These are phyloP conservation scores for Pelargonium cotyledonis DNA, from an alignment of 441 rosid genomes.

Conservation along the genomic window DNA sequence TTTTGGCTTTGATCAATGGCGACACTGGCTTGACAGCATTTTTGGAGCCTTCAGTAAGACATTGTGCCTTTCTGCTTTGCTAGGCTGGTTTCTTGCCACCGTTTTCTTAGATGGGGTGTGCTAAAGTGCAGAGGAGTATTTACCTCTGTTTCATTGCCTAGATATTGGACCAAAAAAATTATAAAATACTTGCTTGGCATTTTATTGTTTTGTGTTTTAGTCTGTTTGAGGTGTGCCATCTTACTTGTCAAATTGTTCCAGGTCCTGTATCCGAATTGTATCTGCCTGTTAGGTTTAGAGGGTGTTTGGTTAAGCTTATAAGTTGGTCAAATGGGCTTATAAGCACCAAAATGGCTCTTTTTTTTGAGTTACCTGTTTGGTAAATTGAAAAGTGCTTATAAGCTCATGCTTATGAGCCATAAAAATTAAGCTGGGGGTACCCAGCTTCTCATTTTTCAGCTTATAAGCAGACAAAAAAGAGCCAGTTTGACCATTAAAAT, in stretches of 20 bases:
- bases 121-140: background rate
- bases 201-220: background rate
- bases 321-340: no score
- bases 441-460: no score
- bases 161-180: constrained; percentile 1
- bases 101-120: constrained; percentile 5
- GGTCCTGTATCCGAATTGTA: background rate
- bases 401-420: no score
- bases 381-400: no score
- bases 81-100: constrained; percentile 11
- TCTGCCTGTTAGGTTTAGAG: background rate
- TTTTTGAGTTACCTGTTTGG: no score
- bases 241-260: background rate
- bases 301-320: no score
- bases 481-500: no score
- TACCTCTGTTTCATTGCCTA: background rate
- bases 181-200: background rate
- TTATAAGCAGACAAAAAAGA: no score
- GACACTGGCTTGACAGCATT: constrained; percentile 95
- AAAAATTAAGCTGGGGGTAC: no score
- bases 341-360: no score
- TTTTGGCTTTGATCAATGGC: constrained; percentile 89
- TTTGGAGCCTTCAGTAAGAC: constrained; percentile 96
- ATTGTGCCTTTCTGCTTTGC: constrained; percentile 16
- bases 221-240: constrained; percentile 1